Percentiles rank a stretch among this genome's conserved stretches.
Evolutionary conservation across 2,329 filamentous ascomycete species (phyloP).

Genomic region (Fusarium sp.): DNA sequence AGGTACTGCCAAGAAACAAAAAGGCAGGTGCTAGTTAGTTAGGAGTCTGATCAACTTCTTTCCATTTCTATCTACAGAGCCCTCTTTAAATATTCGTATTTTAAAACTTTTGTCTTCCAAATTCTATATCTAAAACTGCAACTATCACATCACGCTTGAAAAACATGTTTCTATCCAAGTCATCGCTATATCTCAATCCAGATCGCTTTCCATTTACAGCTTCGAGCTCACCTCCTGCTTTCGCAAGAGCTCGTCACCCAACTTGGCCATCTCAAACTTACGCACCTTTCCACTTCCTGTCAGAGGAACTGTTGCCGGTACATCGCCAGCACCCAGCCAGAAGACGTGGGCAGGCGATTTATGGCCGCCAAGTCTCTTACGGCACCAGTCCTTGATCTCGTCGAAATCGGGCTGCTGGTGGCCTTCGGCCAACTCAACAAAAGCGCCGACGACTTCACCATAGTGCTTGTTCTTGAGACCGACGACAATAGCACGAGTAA

Average conservation of each 20-base stretch:
- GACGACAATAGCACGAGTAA: constrained; percentile 75
- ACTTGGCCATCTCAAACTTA: constrained; percentile 71
- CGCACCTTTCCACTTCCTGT: constrained; percentile 80
- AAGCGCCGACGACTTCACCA: constrained; percentile 78
- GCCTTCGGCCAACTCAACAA: constrained; percentile 59
- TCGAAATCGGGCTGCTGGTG: constrained; percentile 57
- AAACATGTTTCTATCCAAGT: neutral
- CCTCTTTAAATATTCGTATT: neutral
- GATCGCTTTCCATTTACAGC: constrained; percentile 49
- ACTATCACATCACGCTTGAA: constrained; percentile 1
- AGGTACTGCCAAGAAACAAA: neutral
- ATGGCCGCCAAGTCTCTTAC: constrained; percentile 70
- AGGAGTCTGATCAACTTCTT: neutral
- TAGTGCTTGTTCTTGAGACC: constrained; percentile 77
- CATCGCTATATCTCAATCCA: neutral
- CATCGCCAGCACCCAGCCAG: constrained; percentile 74
- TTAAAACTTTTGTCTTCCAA: neutral
- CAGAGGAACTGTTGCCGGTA: constrained; percentile 67
- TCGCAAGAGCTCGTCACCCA: constrained; percentile 65
- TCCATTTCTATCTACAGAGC: neutral
- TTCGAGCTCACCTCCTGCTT: constrained; percentile 59
- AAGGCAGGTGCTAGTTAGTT: neutral
- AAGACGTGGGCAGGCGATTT: constrained; percentile 81
- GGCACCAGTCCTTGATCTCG: constrained; percentile 72
- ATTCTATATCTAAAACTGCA: neutral